These are phyloP conservation scores for Scolecobasidium constrictum DNA, from an alignment of 2,329 filamentous ascomycete species.

Conservation along the genomic window DNA sequence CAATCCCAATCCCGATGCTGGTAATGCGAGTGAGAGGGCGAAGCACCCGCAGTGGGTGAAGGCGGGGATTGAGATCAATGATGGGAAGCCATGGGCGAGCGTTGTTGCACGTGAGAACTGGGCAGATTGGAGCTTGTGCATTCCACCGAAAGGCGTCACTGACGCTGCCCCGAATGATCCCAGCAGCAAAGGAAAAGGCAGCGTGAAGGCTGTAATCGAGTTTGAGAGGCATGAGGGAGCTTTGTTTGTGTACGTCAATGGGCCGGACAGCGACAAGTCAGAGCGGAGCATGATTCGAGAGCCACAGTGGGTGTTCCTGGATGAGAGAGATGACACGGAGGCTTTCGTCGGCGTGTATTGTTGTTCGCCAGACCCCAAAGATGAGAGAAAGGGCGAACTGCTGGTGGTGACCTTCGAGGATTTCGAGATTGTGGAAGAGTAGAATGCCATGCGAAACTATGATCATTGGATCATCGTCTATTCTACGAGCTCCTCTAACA, in stretches of 20 bases:
- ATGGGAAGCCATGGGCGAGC: not conserved
- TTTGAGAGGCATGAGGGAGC: constrained; percentile 4
- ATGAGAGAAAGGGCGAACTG: not conserved
- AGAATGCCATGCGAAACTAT: too few relatives aligned
- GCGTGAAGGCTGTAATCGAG: not conserved
- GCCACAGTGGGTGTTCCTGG: constrained; percentile 2
- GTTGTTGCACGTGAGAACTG: constrained; percentile 1
- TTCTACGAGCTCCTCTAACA: constrained; percentile 61
- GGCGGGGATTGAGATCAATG: constrained; percentile 4
- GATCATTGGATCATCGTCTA: constrained; percentile 3
- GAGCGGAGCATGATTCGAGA: constrained; percentile 3
- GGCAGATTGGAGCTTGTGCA: constrained; percentile 5
- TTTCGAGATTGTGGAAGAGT: not conserved
- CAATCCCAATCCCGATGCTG: not conserved
- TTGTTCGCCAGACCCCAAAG: not conserved
- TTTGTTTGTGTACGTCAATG: not conserved
- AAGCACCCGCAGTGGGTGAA: constrained; percentile 6
- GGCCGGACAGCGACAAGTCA: not conserved
- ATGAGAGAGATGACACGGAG: not conserved
- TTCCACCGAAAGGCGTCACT: not conserved
- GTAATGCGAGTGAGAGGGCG: not conserved
- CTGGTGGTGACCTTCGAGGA: constrained; percentile 3
- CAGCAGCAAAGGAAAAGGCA: not conserved
- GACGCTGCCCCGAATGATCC: not conserved
- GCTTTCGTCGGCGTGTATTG: constrained; percentile 3